phyloP scores from a whole-genome alignment of 1,284 basidiomycete genomes.

The Coniferiporia weirii region DNA sequence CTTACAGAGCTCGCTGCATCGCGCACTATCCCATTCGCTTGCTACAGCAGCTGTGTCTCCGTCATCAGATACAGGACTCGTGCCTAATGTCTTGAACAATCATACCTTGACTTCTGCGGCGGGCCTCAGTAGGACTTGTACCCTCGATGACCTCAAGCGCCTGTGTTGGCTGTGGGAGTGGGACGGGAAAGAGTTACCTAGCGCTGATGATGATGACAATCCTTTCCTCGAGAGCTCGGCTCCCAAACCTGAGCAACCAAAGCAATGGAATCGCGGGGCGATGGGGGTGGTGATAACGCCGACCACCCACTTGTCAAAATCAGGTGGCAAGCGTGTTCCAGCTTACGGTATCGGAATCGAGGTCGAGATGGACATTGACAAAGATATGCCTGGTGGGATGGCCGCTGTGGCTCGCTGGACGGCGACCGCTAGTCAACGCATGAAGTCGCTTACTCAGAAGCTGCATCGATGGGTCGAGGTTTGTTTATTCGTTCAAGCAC shows the following conservation, averaged over 20 bases:
- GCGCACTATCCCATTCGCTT: constrained; percentile 75
- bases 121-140: constrained; percentile 58
- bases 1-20: constrained; percentile 65
- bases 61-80: constrained; percentile 63
- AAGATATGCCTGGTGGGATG: constrained; percentile 72
- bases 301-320: constrained; percentile 62
- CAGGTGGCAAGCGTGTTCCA: constrained; percentile 59
- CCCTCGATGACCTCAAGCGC: constrained; percentile 59
- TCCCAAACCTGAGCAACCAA: constrained; percentile 29
- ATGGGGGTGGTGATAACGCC: constrained; percentile 73
- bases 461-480: constrained; percentile 63
- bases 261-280: constrained; percentile 70
- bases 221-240: constrained; percentile 54
- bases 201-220: constrained; percentile 53
- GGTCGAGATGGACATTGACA: constrained; percentile 77
- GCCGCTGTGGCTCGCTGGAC: constrained; percentile 83
- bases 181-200: constrained; percentile 47
- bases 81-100: constrained; percentile 75
- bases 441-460: constrained; percentile 52
- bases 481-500: constrained; percentile 17
- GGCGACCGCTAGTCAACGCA: constrained; percentile 54
- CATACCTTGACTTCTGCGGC: constrained; percentile 63
- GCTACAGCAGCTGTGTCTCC: constrained; percentile 77
- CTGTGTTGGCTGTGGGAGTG: constrained; percentile 89
- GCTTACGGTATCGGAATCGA: constrained; percentile 81